Conservation (phyloP, 2,329 filamentous ascomycete species). For the Exutisphaerella laricina region DNA sequence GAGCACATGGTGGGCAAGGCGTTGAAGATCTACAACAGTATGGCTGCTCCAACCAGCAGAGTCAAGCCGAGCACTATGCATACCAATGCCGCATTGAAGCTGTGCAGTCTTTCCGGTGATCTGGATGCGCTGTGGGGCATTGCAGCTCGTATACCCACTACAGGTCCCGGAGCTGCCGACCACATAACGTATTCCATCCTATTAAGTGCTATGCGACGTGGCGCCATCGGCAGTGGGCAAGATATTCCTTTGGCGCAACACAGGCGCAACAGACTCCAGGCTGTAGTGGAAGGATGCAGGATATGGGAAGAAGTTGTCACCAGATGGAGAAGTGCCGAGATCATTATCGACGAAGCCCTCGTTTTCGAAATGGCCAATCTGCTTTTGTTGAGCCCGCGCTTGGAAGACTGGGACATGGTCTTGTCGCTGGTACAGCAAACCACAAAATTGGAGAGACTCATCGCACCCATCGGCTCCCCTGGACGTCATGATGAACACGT, state of each 20-base stretch:
- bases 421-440: constrained; percentile 74
- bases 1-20: constrained; percentile 62
- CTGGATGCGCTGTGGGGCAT: constrained; percentile 77
- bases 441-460: constrained; percentile 63
- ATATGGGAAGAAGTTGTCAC: constrained; percentile 76
- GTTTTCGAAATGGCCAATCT: constrained; percentile 76
- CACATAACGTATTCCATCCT: constrained; percentile 74
- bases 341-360: constrained; percentile 71
- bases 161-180: constrained; percentile 59
- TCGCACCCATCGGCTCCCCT: constrained; percentile 34
- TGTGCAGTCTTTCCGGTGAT: constrained; percentile 69
- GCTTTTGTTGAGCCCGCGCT: constrained; percentile 58
- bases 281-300: constrained; percentile 61
- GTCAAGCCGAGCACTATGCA: constrained; percentile 73
- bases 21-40: constrained; percentile 68
- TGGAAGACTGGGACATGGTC: constrained; percentile 63
- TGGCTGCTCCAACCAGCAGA: constrained; percentile 57
- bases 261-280: constrained; percentile 34
- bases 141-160: constrained; percentile 63
- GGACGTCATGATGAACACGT: constrained; percentile 28
- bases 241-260: constrained; percentile 7
- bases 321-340: constrained; percentile 66
- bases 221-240: constrained; percentile 25
- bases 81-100: constrained; percentile 78
- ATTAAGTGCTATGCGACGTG: constrained; percentile 64